phyloP scores from a whole-genome alignment of 257 asterid genomes.

The Jaltomata sinuosa region DNA sequence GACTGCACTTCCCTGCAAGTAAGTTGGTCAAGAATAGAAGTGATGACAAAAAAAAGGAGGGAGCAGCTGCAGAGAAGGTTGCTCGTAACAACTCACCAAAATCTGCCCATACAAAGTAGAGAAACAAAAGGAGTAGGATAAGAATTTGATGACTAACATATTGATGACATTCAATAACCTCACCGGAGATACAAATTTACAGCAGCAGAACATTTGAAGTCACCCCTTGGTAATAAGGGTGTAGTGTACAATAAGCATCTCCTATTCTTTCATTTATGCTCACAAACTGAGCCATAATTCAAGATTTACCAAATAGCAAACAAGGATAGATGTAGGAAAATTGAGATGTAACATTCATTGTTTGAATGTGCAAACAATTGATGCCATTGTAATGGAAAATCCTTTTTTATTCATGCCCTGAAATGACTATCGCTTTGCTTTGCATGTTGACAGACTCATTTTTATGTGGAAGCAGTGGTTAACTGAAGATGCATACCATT shows the following conservation, averaged over 20 bases:
- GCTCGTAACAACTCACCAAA: constrained; percentile 18
- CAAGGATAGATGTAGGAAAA: neutral
- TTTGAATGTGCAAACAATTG: neutral
- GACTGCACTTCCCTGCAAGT: constrained; percentile 31
- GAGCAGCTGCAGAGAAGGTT: constrained; percentile 9
- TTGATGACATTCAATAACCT: constrained; percentile 22
- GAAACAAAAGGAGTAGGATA: constrained; percentile 14
- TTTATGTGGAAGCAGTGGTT: neutral
- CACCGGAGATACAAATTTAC: constrained; percentile 17
- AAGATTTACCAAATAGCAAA: neutral
- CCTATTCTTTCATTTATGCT: constrained; percentile 22
- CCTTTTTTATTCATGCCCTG: neutral
- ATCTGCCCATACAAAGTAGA: constrained; percentile 14
- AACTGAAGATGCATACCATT: neutral
- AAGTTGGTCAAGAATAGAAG: constrained; percentile 11
- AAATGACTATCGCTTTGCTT: neutral
- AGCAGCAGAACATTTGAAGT: constrained; percentile 14
- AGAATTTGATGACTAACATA: constrained; percentile 25
- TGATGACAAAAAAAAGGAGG: constrained; percentile 10
- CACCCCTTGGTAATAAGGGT: constrained; percentile 18
- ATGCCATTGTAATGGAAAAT: neutral
- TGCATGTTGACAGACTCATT: neutral
- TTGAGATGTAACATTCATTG: neutral
- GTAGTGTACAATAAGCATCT: constrained; percentile 18
- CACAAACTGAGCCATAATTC: constrained; percentile 33